phyloP scores from a whole-genome alignment of 352 stramenopile genomes.

The Phytopythium oedochilum region DNA sequence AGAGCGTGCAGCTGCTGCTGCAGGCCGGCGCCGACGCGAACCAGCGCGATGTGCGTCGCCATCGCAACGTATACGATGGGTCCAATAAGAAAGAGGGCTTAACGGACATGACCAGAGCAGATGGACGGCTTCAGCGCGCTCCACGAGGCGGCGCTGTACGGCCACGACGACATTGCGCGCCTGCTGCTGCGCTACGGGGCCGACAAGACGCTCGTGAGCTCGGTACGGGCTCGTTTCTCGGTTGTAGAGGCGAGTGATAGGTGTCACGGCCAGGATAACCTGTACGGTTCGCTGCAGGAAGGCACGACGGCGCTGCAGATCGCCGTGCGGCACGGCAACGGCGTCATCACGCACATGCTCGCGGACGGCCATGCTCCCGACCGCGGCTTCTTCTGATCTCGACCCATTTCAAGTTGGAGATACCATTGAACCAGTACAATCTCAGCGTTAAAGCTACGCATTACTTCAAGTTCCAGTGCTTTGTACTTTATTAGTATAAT shows the following conservation, averaged over 20 bases:
- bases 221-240: slow-evolving; percentile 15
- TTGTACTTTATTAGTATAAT: too few relatives aligned
- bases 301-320: slow-evolving; percentile 59
- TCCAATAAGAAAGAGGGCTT: background rate
- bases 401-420: too few relatives aligned
- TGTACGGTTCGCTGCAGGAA: slow-evolving; percentile 25
- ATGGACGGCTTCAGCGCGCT: slow-evolving; percentile 65
- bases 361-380: slow-evolving; percentile 43
- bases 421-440: too few relatives aligned
- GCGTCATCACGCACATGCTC: slow-evolving; percentile 55
- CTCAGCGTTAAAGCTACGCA: too few relatives aligned
- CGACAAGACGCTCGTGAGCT: slow-evolving; percentile 54
- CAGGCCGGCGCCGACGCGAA: slow-evolving; percentile 47
- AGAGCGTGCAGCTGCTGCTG: slow-evolving; percentile 52
- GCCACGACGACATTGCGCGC: slow-evolving; percentile 54
- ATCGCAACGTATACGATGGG: background rate
- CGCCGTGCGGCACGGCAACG: slow-evolving; percentile 59
- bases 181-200: slow-evolving; percentile 44
- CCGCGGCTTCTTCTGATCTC: slow-evolving; percentile 51
- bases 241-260: background rate
- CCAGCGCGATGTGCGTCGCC: slow-evolving; percentile 42
- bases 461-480: too few relatives aligned
- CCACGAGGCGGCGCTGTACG: slow-evolving; percentile 61
- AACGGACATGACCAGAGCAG: slow-evolving; percentile 10
- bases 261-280: background rate